Evolutionary conservation across 305 asterid species (phyloP), one percentile per base, ranked within the genome.

Genomic region (Plantago rigida): DNA sequence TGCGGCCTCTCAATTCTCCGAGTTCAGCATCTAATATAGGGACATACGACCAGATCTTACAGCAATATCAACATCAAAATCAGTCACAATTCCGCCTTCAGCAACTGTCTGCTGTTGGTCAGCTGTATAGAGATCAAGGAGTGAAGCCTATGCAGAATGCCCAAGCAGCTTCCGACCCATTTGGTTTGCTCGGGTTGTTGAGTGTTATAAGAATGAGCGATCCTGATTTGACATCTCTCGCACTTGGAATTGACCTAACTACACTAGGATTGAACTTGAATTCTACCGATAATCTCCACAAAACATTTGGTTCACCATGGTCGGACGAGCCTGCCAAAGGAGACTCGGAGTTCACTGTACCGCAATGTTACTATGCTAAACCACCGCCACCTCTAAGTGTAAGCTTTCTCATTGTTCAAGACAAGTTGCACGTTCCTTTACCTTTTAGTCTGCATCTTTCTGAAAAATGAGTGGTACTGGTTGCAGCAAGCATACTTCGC

Each of bases 161-260:
- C 42, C 82, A 77, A 68, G 49, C 82, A 42, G 64, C 86, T 60
- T 78, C 91, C 12, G 96, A 88, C 47, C 90, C 83, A 56, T 92
- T 78, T 78, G 88, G 91, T 58, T 70, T 92, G 81, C 95, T 85
- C 65, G 98, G 98, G 64, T 80, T 92, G 78, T 71, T 86, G 75
- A 83, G 85, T 62, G 89, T 92, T 56, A 86, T 86, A 79, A 84
- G 89, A 74, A 86, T 79, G 94, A 88, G 82, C 15, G 87, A 88
- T 80, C 93, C 94, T 34, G 93, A 83, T 79, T 71, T 86, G 84
- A 75, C 95, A 44, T 77, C 95, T 64, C 96, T 88, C 72, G 91
- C 96, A 49, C 96, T 86, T 64, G 98, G 98, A 73, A 84, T 85
- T 57, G 97, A 89, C 75, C 81, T 87, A 56, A 89, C 95, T n/a